Evolutionary conservation across 257 asterid genomes (phyloP).

Genomic region (Mentha longifolia): DNA sequence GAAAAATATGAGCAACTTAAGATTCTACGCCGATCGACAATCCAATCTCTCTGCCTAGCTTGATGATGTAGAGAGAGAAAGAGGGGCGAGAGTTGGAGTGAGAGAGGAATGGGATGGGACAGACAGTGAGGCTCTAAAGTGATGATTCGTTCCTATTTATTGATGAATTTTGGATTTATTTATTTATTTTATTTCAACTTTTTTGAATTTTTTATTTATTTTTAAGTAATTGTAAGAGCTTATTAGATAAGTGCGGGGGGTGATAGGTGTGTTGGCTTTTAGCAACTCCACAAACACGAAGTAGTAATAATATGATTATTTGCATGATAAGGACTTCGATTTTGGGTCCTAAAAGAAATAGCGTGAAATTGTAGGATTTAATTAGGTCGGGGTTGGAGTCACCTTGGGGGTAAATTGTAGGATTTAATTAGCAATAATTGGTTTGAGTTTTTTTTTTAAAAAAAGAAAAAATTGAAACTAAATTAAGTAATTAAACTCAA

Average conservation of each 20-base stretch:
- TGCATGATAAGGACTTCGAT: conserved; percentile 25
- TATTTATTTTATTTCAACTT: too few species aligned
- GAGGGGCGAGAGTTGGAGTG: conserved; percentile 7
- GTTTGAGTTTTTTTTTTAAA: neutral
- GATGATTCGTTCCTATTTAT: conserved; percentile 3
- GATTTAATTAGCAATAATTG: neutral
- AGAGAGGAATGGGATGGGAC: conserved; percentile 19
- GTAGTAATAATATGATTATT: neutral
- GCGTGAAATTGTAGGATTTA: neutral
- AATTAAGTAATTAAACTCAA: neutral
- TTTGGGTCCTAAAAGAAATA: neutral
- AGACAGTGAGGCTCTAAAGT: neutral
- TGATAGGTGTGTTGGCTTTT: conserved; percentile 15
- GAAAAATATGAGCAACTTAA: neutral
- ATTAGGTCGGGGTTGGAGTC: too few species aligned
- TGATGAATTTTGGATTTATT: conserved; percentile 10
- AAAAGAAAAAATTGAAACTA: too few species aligned
- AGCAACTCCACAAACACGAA: neutral
- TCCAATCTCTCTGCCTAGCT: conserved; percentile 9
- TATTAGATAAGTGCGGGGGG: conserved; percentile 21
- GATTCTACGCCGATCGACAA: conserved; percentile 2
- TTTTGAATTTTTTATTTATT: neutral
- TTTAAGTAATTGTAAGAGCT: neutral
- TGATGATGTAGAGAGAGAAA: conserved; percentile 15
- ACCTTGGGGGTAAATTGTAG: too few species aligned